These are phyloP conservation scores for Alternaria solani DNA, from an alignment of 2,329 filamentous ascomycete genomes.

Conservation along the genomic window DNA sequence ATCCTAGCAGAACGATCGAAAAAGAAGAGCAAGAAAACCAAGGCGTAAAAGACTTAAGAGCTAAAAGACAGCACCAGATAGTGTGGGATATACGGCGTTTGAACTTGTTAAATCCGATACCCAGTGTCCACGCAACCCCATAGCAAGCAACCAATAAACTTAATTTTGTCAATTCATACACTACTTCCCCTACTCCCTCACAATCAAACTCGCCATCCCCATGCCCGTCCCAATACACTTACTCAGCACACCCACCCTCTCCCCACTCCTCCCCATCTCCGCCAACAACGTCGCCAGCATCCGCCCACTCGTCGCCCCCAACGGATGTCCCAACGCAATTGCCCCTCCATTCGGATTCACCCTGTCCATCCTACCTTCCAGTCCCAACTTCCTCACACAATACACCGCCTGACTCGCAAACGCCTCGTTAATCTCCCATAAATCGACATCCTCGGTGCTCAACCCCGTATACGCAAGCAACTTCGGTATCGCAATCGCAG, in stretches of 20 bases:
- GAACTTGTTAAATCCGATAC: background rate
- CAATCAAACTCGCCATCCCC: conserved; percentile 63
- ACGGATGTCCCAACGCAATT: conserved; percentile 90
- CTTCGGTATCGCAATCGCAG: conserved; percentile 84
- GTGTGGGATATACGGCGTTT: background rate
- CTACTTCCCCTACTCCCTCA: conserved; percentile 51
- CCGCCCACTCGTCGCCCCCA: conserved; percentile 86
- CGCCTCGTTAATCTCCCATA: conserved; percentile 95
- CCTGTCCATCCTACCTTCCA: conserved; percentile 72
- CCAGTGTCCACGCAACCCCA: background rate
- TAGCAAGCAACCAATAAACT: too few species aligned
- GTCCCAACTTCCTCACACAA: conserved; percentile 73
- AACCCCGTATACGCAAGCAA: conserved; percentile 76
- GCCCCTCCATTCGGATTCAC: conserved; percentile 94
- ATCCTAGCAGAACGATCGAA: conserved; percentile 58
- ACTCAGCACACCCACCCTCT: conserved; percentile 83
- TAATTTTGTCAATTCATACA: background rate
- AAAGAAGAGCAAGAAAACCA: conserved; percentile 57
- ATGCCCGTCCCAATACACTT: conserved; percentile 75
- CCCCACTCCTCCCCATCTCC: conserved; percentile 70
- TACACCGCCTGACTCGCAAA: conserved; percentile 72
- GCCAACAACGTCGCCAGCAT: conserved; percentile 79
- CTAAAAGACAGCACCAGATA: too few species aligned
- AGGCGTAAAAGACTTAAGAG: background rate
- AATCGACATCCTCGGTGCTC: conserved; percentile 71